Conservation (phyloP, 495 filamentous ascomycete species). For the Tetracladium marchalianum region DNA sequence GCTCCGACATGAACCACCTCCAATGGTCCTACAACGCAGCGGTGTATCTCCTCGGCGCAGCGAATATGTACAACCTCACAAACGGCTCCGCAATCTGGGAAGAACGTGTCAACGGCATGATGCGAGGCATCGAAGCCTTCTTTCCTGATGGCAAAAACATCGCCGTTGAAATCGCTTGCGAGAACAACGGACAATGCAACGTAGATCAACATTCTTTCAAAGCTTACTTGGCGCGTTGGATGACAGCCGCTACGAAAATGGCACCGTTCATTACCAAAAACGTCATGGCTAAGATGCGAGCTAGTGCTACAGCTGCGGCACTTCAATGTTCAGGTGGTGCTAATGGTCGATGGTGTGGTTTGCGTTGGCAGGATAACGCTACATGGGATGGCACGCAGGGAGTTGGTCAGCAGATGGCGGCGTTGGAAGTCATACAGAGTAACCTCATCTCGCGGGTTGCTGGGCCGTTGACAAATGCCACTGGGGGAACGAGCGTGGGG, state of each 20-base stretch:
- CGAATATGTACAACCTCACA: slow-evolving; percentile 60
- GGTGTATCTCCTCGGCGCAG: slow-evolving; percentile 51
- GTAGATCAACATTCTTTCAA: slow-evolving; percentile 74
- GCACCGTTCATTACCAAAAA: slow-evolving; percentile 49
- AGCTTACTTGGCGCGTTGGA: slow-evolving; percentile 66
- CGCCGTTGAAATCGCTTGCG: slow-evolving; percentile 63
- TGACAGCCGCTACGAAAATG: slow-evolving; percentile 62
- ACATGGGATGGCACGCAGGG: slow-evolving; percentile 48
- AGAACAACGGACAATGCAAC: slow-evolving; percentile 43
- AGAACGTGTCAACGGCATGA: slow-evolving; percentile 38
- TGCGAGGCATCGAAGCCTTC: slow-evolving; percentile 45
- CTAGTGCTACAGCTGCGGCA: slow-evolving; percentile 57
- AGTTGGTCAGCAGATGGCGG: slow-evolving; percentile 63
- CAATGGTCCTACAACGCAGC: slow-evolving; percentile 67
- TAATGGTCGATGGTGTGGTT: slow-evolving; percentile 57
- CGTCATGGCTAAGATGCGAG: slow-evolving; percentile 52
- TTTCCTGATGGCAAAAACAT: slow-evolving; percentile 39
- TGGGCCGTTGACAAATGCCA: slow-evolving; percentile 49
- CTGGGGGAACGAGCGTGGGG: slow-evolving; percentile 68
- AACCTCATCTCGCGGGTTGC: slow-evolving; percentile 37
- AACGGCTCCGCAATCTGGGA: slow-evolving; percentile 42
- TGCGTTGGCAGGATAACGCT: slow-evolving; percentile 49
- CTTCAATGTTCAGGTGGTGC: slow-evolving; percentile 51
- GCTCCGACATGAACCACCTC: slow-evolving; percentile 36
- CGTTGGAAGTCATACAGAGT: slow-evolving; percentile 55